Conservation (phyloP, 352 stramenopile species). For the Globisporangium solare region DNA sequence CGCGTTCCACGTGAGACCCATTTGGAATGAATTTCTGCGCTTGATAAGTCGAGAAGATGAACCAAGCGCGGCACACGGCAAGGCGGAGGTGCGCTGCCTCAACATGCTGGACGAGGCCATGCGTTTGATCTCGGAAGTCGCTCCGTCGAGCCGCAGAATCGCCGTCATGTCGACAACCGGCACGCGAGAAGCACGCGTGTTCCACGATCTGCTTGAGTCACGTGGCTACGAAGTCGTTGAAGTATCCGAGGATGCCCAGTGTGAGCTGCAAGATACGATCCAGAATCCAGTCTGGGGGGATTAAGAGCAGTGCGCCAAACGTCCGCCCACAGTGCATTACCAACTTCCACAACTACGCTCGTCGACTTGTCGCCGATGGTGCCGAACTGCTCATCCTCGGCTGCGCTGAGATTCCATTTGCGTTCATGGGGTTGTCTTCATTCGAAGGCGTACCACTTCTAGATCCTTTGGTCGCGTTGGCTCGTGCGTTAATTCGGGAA, state of each 20-base stretch:
- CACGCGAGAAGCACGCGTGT: constrained; percentile 31
- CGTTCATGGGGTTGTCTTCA: constrained; percentile 19
- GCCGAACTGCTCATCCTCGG: constrained; percentile 40
- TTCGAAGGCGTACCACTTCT: constrained; percentile 37
- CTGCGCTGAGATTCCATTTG: constrained; percentile 54
- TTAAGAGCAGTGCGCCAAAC: constrained; percentile 42
- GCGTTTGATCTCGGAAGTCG: constrained; percentile 24
- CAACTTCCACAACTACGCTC: constrained; percentile 41
- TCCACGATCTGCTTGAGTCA: constrained; percentile 37
- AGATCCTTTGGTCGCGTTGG: constrained; percentile 41
- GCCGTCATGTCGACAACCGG: constrained; percentile 45
- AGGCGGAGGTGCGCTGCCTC: constrained; percentile 24
- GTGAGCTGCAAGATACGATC: constrained; percentile 48
- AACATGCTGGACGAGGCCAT: constrained; percentile 42
- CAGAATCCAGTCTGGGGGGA: constrained; percentile 41
- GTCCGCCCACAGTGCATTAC: constrained; percentile 28
- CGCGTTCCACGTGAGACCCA: constrained; percentile 43
- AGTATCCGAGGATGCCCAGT: constrained; percentile 26
- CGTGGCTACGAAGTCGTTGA: constrained; percentile 33
- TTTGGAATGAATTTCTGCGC: constrained; percentile 35
- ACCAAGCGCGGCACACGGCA: neutral
- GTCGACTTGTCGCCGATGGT: constrained; percentile 23
- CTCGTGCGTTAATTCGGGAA: constrained; percentile 45
- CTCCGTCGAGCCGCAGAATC: constrained; percentile 20
- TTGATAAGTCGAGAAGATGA: constrained; percentile 2